These are phyloP conservation scores for Rhododendron molle DNA, from an alignment of 148 eudicot genomes.

Conservation along the genomic window DNA sequence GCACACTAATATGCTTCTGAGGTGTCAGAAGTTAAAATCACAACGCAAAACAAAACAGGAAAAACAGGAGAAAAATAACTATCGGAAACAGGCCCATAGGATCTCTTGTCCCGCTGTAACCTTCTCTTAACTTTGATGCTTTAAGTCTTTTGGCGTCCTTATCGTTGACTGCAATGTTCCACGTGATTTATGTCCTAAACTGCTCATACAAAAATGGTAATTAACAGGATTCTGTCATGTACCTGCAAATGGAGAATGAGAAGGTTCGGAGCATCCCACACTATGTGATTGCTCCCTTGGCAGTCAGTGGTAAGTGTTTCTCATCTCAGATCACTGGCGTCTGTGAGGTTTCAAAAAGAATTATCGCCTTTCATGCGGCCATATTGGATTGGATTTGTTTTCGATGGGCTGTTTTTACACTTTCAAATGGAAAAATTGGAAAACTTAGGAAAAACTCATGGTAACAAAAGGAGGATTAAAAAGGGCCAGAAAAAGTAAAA, in stretches of 20 bases:
- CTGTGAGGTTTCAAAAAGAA: background rate
- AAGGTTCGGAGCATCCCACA: slow-evolving; percentile 86
- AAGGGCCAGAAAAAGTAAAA: background rate
- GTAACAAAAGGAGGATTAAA: background rate
- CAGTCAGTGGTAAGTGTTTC: slow-evolving; percentile 82
- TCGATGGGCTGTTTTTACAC: background rate
- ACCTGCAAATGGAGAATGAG: slow-evolving; percentile 64
- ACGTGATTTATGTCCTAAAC: background rate
- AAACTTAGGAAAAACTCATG: background rate
- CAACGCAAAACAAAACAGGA: background rate
- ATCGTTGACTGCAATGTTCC: background rate
- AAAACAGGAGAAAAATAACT: background rate
- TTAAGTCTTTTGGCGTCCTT: background rate
- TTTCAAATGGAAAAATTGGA: background rate
- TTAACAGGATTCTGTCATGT: slow-evolving; percentile 49
- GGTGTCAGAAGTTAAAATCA: background rate
- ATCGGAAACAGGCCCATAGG: background rate
- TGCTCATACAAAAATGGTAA: background rate
- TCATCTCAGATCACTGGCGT: background rate
- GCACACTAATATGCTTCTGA: background rate
- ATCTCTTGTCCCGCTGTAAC: background rate
- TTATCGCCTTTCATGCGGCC: background rate
- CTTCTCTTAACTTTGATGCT: background rate
- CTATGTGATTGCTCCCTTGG: slow-evolving; percentile 67
- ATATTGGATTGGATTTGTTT: background rate